These are phyloP conservation scores for Xylogone sp. DNA, from an alignment of 2,329 filamentous ascomycete species.

Conservation along the genomic window DNA sequence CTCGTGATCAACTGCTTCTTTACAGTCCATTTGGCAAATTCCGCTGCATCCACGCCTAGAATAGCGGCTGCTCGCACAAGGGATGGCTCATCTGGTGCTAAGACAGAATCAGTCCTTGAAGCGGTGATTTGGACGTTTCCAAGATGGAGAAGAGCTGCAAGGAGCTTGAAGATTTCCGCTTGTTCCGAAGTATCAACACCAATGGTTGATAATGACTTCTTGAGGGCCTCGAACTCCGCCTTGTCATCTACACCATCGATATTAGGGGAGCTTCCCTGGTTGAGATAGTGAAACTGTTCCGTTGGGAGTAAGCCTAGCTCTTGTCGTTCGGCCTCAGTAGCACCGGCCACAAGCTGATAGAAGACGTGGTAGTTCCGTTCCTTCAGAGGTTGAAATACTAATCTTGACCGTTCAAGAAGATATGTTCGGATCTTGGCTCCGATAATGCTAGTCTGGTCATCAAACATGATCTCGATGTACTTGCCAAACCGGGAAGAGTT, in stretches of 20 bases:
- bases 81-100: slow-evolving; percentile 77
- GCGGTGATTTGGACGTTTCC: slow-evolving; percentile 96
- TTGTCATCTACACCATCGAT: slow-evolving; percentile 97
- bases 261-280: slow-evolving; percentile 84
- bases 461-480: slow-evolving; percentile 99
- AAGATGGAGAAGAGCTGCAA: slow-evolving; percentile 88
- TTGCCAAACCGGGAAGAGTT: slow-evolving; percentile 99
- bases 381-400: slow-evolving; percentile 96
- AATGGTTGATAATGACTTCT: slow-evolving; percentile 81
- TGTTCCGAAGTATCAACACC: slow-evolving; percentile 75
- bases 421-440: slow-evolving; percentile 97
- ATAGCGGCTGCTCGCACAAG: slow-evolving; percentile 78
- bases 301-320: slow-evolving; percentile 75
- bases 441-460: slow-evolving; percentile 91
- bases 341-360: slow-evolving; percentile 92
- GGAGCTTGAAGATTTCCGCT: slow-evolving; percentile 79
- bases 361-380: slow-evolving; percentile 99
- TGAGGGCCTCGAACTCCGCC: slow-evolving; percentile 86
- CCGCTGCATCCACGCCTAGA: slow-evolving; percentile 78
- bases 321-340: slow-evolving; percentile 77
- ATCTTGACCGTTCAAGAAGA: slow-evolving; percentile 85
- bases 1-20: slow-evolving; percentile 98
- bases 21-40: slow-evolving; percentile 96
- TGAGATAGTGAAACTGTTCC: slow-evolving; percentile 93
- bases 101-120: slow-evolving; percentile 80